Conservation (phyloP, 2,329 filamentous ascomycete species). For the Trichoderma arundinaceum region DNA sequence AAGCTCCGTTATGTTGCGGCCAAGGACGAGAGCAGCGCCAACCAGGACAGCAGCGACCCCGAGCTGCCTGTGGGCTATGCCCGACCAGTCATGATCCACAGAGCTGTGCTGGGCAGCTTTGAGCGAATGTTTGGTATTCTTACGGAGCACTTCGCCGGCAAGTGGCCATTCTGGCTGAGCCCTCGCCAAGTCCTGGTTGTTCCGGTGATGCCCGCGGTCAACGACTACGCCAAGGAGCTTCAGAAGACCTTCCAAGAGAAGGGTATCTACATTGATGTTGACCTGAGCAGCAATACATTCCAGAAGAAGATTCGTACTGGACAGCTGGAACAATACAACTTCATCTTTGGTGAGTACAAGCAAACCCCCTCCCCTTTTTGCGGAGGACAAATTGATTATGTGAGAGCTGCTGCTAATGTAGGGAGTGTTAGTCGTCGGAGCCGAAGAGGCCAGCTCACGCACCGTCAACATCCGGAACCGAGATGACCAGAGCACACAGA, state of each 20-base stretch:
- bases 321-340: constrained; percentile 83
- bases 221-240: constrained; percentile 78
- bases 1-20: constrained; percentile 58
- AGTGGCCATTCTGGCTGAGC: constrained; percentile 89
- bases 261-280: constrained; percentile 69
- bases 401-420: constrained; percentile 26
- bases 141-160: constrained; percentile 82
- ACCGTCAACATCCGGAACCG: constrained; percentile 69
- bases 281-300: constrained; percentile 72
- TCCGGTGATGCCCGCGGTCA: constrained; percentile 75
- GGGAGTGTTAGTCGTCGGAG: constrained; percentile 59
- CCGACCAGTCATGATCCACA: constrained; percentile 85
- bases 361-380: not conserved
- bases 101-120: constrained; percentile 77
- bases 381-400: constrained; percentile 13
- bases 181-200: constrained; percentile 73
- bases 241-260: constrained; percentile 69
- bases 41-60: constrained; percentile 52
- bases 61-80: constrained; percentile 71
- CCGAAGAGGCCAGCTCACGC: constrained; percentile 64
- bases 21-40: constrained; percentile 50
- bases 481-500: constrained; percentile 66
- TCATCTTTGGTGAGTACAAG: constrained; percentile 68
- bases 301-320: constrained; percentile 88
- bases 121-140: constrained; percentile 73